A percentile compares a stretch with the other conserved stretches of the same genome.
Conservation (phyloP, 768 basidiomycete genomes). For the Cyclocybe cylindracea region DNA sequence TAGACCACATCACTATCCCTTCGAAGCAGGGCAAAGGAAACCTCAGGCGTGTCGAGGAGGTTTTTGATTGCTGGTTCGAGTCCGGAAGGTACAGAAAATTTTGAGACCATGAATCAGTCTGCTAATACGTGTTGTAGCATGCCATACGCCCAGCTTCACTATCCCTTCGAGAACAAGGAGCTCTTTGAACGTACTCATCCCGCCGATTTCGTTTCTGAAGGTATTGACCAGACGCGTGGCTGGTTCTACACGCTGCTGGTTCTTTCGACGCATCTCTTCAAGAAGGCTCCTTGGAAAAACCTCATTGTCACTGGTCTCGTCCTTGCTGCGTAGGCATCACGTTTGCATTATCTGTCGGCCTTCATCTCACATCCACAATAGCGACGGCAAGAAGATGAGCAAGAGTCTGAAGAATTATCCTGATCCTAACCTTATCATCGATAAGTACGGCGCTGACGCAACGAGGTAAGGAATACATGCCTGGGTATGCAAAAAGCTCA, state of each 20-base stretch:
- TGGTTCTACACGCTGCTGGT: constrained; percentile 99
- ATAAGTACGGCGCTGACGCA: constrained; percentile 94
- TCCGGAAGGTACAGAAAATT: constrained; percentile 78
- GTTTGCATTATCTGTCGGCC: not conserved
- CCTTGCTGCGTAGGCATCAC: constrained; percentile 75
- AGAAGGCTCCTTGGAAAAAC: constrained; percentile 96
- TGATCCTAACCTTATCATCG: constrained; percentile 88
- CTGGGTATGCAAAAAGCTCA: not conserved
- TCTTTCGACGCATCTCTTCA: constrained; percentile 93
- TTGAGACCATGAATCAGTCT: not conserved
- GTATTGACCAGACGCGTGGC: constrained; percentile 97
- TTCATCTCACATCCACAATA: constrained; percentile 26
- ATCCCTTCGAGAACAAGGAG: constrained; percentile 97
- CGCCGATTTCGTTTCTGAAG: constrained; percentile 96
- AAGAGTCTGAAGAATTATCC: constrained; percentile 97
- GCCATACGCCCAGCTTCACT: constrained; percentile 97
- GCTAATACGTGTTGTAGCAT: constrained; percentile 55
- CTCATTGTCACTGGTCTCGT: constrained; percentile 95
- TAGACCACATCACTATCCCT: constrained; percentile 96
- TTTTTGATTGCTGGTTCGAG: constrained; percentile 99
- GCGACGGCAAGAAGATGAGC: constrained; percentile 99
- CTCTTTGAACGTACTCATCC: constrained; percentile 85
- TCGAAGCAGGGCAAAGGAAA: constrained; percentile 85
- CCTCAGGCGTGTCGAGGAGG: constrained; percentile 91
- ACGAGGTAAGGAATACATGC: constrained; percentile 56